Conservation (phyloP, 2,329 filamentous ascomycete species). For the Ophiobolus disseminans region DNA sequence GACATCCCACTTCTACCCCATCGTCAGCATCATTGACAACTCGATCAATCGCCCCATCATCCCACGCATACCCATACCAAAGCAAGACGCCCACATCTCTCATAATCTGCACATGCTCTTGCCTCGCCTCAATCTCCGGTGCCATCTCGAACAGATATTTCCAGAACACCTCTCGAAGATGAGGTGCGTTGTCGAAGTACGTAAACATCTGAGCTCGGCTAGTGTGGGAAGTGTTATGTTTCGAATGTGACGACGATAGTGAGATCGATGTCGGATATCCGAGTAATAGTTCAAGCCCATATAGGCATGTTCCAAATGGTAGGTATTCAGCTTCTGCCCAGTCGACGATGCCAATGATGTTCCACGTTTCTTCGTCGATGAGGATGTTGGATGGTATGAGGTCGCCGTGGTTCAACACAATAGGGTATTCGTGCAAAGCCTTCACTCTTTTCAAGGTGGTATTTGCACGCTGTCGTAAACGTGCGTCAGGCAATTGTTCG, state of each 20-base stretch:
- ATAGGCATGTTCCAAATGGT: conserved; percentile 66
- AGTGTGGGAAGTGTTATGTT: too few relatives aligned
- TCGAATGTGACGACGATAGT: too few relatives aligned
- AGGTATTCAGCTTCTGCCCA: conserved; percentile 70
- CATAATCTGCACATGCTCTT: conserved; percentile 52
- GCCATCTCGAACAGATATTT: conserved; percentile 44
- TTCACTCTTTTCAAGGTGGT: conserved; percentile 35
- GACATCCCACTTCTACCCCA: conserved; percentile 59
- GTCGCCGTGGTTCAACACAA: conserved; percentile 68
- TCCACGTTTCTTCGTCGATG: conserved; percentile 54
- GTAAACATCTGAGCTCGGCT: conserved; percentile 18
- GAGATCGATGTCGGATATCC: conserved; percentile 50
- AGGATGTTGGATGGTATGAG: conserved; percentile 66
- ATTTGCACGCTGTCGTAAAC: conserved; percentile 27
- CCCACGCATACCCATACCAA: conserved; percentile 70
- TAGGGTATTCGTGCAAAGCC: conserved; percentile 59
- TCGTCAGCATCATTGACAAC: conserved; percentile 62
- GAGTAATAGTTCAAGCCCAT: conserved; percentile 67
- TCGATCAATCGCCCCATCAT: conserved; percentile 65
- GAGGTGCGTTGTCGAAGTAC: conserved; percentile 55
- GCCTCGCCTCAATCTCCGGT: conserved; percentile 44
- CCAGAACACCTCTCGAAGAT: conserved; percentile 62
- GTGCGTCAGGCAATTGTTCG: conserved; percentile 29
- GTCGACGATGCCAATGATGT: conserved; percentile 64
- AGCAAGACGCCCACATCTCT: conserved; percentile 64